A percentile compares a stretch with the other conserved stretches of the same genome.
These are phyloP conservation scores for Geranomyces variabilis DNA, from an alignment of 192 early-diverging fungal genomes.

Conservation along the genomic window DNA sequence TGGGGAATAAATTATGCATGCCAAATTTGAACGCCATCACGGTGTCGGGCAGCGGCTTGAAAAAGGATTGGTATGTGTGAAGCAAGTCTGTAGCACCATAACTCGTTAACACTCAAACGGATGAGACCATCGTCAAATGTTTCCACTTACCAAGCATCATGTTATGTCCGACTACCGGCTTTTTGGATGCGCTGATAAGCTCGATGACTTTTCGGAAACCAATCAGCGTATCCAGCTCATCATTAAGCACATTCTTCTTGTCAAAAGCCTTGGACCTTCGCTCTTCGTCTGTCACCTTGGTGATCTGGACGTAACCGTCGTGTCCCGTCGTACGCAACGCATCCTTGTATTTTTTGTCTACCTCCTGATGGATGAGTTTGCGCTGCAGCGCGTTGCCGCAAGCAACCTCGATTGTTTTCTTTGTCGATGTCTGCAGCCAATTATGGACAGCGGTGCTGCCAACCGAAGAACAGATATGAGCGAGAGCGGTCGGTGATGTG, in stretches of 20 bases:
- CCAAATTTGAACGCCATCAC: slow-evolving; percentile 71
- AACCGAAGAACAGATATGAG: neutral
- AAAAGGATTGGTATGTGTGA: slow-evolving; percentile 78
- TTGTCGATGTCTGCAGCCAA: slow-evolving; percentile 53
- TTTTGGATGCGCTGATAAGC: slow-evolving; percentile 65
- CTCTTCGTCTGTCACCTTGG: slow-evolving; percentile 55
- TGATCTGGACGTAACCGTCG: slow-evolving; percentile 47
- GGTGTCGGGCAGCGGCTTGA: slow-evolving; percentile 65
- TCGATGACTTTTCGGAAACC: slow-evolving; percentile 84
- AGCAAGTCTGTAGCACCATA: slow-evolving; percentile 63
- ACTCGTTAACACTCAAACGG: no score
- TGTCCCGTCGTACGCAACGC: slow-evolving; percentile 48
- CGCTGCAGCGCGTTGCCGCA: slow-evolving; percentile 68
- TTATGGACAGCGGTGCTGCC: slow-evolving; percentile 42
- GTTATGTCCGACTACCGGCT: slow-evolving; percentile 90
- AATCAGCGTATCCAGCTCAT: slow-evolving; percentile 54
- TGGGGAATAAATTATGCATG: slow-evolving; percentile 60
- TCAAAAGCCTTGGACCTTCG: slow-evolving; percentile 29
- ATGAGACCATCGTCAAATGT: no score
- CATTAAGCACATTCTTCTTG: slow-evolving; percentile 31
- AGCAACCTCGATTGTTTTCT: slow-evolving; percentile 46
- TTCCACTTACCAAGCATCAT: slow-evolving; percentile 60
- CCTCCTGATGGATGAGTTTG: slow-evolving; percentile 78
- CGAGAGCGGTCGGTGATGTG: no score
- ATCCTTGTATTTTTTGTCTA: slow-evolving; percentile 57